A percentile compares a stretch with the other conserved stretches of the same genome.
These are phyloP conservation scores for Candida mesenterica DNA, from an alignment of 1,139 yeast species.

Conservation along the genomic window DNA sequence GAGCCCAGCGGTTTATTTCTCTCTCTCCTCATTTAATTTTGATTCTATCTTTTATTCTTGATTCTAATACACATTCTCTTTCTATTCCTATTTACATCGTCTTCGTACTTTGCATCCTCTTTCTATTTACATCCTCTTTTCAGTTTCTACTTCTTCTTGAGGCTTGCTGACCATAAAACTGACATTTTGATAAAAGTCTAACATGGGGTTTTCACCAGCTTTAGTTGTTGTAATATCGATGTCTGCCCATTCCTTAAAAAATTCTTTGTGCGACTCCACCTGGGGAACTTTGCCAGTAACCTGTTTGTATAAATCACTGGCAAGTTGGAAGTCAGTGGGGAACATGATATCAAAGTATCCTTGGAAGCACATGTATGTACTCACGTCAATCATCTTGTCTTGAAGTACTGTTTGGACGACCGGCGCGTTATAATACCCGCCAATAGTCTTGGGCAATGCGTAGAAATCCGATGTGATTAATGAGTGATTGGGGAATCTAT, in stretches of 20 bases:
- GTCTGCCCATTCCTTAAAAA: conserved; percentile 72
- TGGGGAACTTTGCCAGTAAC: conserved; percentile 62
- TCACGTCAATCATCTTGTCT: conserved; percentile 64
- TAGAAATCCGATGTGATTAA: conserved; percentile 74
- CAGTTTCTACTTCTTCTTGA: no score
- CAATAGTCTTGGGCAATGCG: conserved; percentile 55
- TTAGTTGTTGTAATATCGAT: conserved; percentile 64
- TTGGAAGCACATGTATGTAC: conserved; percentile 77
- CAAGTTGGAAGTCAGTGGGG: conserved; percentile 72
- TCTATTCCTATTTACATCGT: no score
- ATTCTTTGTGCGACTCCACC: conserved; percentile 61
- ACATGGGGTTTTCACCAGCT: conserved; percentile 86
- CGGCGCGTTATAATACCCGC: conserved; percentile 69
- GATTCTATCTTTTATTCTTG: neutral
- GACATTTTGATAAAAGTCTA: conserved; percentile 75
- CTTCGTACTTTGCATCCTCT: no score
- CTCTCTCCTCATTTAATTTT: neutral
- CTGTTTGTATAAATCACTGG: conserved; percentile 60
- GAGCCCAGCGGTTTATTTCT: neutral
- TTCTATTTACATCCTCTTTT: no score
- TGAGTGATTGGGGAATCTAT: conserved; percentile 73
- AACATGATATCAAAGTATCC: conserved; percentile 87
- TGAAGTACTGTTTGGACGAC: conserved; percentile 80
- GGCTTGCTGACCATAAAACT: conserved; percentile 62
- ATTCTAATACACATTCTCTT: neutral